Percentiles rank a stretch among this genome's conserved stretches.
phyloP scores from a whole-genome alignment of 2,329 filamentous ascomycete genomes.

The Cryphonectria nitschkei region DNA sequence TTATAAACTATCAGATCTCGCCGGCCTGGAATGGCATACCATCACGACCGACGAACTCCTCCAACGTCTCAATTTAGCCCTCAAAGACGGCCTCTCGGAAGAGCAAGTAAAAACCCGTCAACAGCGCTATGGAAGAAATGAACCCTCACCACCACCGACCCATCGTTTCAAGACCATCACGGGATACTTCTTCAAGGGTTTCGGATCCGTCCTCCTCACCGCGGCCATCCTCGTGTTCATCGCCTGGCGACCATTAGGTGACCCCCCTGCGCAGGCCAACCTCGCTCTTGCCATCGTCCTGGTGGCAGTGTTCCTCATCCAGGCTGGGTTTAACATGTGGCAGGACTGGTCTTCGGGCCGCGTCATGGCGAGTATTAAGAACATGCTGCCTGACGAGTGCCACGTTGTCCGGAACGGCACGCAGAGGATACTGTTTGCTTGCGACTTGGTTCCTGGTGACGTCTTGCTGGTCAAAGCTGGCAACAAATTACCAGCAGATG shows the following conservation, averaged over 20 bases:
- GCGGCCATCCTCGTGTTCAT: slow-evolving; percentile 75
- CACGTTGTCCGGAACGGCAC: slow-evolving; percentile 64
- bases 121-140: slow-evolving; percentile 67
- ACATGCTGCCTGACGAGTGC: slow-evolving; percentile 77
- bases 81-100: slow-evolving; percentile 60
- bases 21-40: slow-evolving; percentile 70
- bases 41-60: slow-evolving; percentile 61
- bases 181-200: slow-evolving; percentile 78
- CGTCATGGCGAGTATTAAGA: slow-evolving; percentile 80
- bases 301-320: slow-evolving; percentile 68
- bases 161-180: slow-evolving; percentile 60
- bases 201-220: slow-evolving; percentile 70
- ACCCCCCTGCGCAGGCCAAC: slow-evolving; percentile 72
- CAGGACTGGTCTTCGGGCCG: slow-evolving; percentile 77
- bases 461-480: slow-evolving; percentile 70
- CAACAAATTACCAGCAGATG: slow-evolving; percentile 74
- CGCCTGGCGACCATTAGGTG: slow-evolving; percentile 74
- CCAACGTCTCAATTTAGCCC: slow-evolving; percentile 60
- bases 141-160: slow-evolving; percentile 67
- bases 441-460: slow-evolving; percentile 71
- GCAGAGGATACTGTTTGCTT: slow-evolving; percentile 45
- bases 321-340: slow-evolving; percentile 71
- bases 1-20: slow-evolving; percentile 51
- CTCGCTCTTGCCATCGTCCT: slow-evolving; percentile 74
- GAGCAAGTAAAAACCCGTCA: slow-evolving; percentile 60